These are phyloP conservation scores for Barbarea vulgaris DNA, from an alignment of 345 rosid species.

Conservation along the genomic window DNA sequence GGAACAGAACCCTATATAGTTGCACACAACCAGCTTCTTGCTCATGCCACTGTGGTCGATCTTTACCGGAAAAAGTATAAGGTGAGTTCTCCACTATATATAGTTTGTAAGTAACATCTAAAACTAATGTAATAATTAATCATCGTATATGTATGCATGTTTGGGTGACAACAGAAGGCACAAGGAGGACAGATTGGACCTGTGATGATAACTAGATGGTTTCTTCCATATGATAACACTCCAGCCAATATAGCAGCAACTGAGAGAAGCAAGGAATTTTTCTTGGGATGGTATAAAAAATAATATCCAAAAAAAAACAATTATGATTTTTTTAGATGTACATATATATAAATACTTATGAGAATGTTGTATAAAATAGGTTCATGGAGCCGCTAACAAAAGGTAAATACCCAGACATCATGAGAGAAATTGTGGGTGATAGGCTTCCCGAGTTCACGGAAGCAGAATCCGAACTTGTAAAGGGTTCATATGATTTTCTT, in stretches of 20 bases:
- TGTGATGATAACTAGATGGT: conserved; percentile 42
- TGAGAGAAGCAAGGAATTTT: conserved; percentile 23
- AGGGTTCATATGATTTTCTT: conserved; percentile 33
- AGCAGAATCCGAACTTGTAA: conserved; percentile 8
- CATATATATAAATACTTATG: background rate
- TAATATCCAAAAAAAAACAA: too few species aligned
- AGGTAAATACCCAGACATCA: conserved; percentile 32
- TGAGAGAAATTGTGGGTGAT: conserved; percentile 8
- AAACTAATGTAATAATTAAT: background rate
- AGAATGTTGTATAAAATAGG: background rate
- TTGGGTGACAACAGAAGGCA: background rate
- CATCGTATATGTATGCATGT: background rate
- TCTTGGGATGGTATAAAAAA: conserved; percentile 35
- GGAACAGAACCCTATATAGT: conserved; percentile 32
- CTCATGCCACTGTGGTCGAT: conserved; percentile 31
- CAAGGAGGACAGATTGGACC: conserved; percentile 36
- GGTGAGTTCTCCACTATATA: background rate
- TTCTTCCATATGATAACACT: conserved; percentile 24
- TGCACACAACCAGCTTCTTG: conserved; percentile 38
- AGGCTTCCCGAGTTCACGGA: conserved; percentile 23
- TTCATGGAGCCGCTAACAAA: conserved; percentile 37
- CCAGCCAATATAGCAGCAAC: background rate
- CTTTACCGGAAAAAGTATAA: conserved; percentile 32
- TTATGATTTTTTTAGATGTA: too few species aligned
- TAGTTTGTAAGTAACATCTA: background rate